Conservation (phyloP, 148 eudicot species). For the Oxyria digyna region DNA sequence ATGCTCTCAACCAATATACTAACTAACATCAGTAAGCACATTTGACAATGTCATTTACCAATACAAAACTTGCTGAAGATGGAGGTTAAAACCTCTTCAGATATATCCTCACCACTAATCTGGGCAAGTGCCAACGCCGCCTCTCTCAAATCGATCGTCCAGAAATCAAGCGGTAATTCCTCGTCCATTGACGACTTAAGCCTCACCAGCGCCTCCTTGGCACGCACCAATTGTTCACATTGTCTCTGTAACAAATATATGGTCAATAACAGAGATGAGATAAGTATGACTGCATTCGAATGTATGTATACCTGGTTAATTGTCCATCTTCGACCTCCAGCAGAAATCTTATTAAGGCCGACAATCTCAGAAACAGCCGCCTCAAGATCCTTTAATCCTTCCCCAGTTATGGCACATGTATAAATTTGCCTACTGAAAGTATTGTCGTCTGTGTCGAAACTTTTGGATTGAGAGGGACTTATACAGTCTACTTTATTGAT, state of each 20-base stretch:
- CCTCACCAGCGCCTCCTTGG: conserved; percentile 76
- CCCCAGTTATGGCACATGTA: conserved; percentile 86
- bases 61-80: conserved; percentile 90
- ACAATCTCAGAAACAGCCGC: conserved; percentile 56
- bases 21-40: neutral
- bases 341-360: conserved; percentile 52
- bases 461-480: conserved; percentile 22
- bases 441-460: conserved; percentile 20
- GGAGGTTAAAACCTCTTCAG: conserved; percentile 76
- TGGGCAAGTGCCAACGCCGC: conserved; percentile 84
- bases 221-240: conserved; percentile 79
- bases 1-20: neutral
- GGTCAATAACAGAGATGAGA: neutral
- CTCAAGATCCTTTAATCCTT: conserved; percentile 69
- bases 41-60: conserved; percentile 23
- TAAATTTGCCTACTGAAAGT: conserved; percentile 41
- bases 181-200: conserved; percentile 58
- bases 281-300: neutral
- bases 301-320: conserved; percentile 57
- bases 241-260: conserved; percentile 49
- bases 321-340: conserved; percentile 76
- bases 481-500: conserved; percentile 84
- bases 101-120: conserved; percentile 78
- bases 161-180: conserved; percentile 69
- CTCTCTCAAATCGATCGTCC: conserved; percentile 91